A percentile compares a stretch with the other conserved stretches of the same genome.
Conservation (phyloP, 768 basidiomycete genomes). For the Mycena belliarum region DNA sequence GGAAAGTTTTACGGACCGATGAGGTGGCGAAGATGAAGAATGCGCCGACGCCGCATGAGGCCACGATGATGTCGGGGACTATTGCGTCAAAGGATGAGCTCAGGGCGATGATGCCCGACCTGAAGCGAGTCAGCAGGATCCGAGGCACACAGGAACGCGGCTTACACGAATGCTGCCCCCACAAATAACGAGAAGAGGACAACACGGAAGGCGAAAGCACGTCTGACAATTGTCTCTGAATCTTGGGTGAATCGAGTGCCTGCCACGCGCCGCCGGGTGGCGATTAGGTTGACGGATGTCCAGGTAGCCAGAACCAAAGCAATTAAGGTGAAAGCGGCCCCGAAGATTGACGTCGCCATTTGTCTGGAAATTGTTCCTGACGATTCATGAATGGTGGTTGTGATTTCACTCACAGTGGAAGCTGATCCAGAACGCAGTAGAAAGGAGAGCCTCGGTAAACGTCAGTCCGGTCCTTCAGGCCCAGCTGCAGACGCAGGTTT, state of each 20-base stretch:
- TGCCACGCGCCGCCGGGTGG: conserved; percentile 1
- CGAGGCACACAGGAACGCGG: too few species aligned
- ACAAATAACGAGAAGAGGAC: conserved; percentile 14
- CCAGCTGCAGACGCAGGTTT: not conserved
- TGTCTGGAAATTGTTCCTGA: not conserved
- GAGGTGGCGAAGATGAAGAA: conserved; percentile 20
- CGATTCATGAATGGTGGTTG: not conserved
- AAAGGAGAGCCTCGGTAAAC: conserved; percentile 18
- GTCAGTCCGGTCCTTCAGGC: not conserved
- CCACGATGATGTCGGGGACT: conserved; percentile 14
- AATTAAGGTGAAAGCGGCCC: conserved; percentile 5
- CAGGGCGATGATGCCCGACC: conserved; percentile 11
- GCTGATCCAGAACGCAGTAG: conserved; percentile 10
- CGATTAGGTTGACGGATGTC: conserved; percentile 4
- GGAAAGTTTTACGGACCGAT: too few species aligned
- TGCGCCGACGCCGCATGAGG: conserved; percentile 13
- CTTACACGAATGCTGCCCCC: conserved; percentile 18
- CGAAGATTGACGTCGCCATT: not conserved
- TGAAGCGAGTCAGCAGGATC: not conserved
- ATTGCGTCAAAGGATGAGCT: conserved; percentile 12
- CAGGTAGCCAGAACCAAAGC: conserved; percentile 4
- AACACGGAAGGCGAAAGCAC: conserved; percentile 25
- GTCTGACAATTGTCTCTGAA: conserved; percentile 40
- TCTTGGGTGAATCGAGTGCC: conserved; percentile 1
- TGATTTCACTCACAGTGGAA: not conserved